phyloP scores from a whole-genome alignment of 345 rosid species.

The Iberis pinnata region DNA sequence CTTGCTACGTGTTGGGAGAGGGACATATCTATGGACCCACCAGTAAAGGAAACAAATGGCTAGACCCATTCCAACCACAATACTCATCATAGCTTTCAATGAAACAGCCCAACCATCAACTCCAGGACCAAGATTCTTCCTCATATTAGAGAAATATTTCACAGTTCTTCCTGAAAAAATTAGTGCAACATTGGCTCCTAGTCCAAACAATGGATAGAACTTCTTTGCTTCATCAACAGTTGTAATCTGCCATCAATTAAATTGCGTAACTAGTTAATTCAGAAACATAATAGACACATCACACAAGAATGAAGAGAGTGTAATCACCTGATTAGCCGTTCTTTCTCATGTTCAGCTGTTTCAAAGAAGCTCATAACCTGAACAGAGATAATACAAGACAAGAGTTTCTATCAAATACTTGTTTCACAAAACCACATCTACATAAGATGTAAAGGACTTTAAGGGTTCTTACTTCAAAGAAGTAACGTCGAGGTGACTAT shows the following conservation, averaged over 20 bases:
- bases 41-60: conserved; percentile 80
- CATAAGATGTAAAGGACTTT: background rate
- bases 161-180: conserved; percentile 94
- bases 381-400: conserved; percentile 1
- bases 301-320: background rate
- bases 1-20: conserved; percentile 85
- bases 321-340: conserved; percentile 90
- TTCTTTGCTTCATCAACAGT: conserved; percentile 91
- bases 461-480: conserved; percentile 78
- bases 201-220: conserved; percentile 92
- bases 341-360: conserved; percentile 71
- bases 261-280: conserved; percentile 1
- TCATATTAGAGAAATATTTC: conserved; percentile 85
- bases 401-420: conserved; percentile 9
- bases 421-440: background rate
- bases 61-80: conserved; percentile 81
- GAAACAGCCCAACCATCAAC: conserved; percentile 99
- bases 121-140: conserved; percentile 85
- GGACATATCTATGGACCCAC: conserved; percentile 78
- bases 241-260: conserved; percentile 60
- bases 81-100: conserved; percentile 92
- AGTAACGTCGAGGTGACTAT: conserved; percentile 83
- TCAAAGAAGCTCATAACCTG: conserved; percentile 91
- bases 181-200: conserved; percentile 91
- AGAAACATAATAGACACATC: background rate